Evolutionary conservation across 2,329 filamentous ascomycete genomes (phyloP).

Genomic region (Chalaropsis thielavioides): DNA sequence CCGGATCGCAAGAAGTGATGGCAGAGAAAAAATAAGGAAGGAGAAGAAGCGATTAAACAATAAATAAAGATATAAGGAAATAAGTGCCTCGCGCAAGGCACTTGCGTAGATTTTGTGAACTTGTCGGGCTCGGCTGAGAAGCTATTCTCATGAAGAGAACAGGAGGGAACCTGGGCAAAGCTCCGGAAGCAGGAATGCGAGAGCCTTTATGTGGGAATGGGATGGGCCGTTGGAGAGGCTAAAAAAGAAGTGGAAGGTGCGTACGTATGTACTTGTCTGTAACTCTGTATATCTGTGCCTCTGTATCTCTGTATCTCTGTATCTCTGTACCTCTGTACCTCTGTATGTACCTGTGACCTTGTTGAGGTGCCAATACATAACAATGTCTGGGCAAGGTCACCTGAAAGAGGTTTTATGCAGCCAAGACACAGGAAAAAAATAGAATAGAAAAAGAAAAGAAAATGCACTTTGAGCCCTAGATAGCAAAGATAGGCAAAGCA

Average conservation of each 20-base stretch:
- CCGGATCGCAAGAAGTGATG: neutral
- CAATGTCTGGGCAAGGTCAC: neutral
- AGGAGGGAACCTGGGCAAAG: neutral
- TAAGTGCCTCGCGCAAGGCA: neutral
- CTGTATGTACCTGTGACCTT: neutral
- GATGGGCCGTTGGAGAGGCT: neutral
- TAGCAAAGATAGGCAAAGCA: constrained; percentile 4
- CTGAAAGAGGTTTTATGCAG: constrained; percentile 1
- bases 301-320: neutral
- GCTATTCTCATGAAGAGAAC: neutral
- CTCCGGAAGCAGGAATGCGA: neutral
- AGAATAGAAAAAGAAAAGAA: neutral
- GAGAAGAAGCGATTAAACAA: neutral
- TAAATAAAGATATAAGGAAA: neutral
- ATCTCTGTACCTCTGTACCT: neutral
- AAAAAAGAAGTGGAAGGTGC: neutral
- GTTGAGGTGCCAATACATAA: neutral
- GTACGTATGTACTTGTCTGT: neutral
- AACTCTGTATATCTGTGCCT: neutral
- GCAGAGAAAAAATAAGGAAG: neutral
- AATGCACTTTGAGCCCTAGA: constrained; percentile 12
- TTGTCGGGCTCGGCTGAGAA: neutral
- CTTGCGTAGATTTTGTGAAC: neutral
- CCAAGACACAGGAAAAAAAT: neutral
- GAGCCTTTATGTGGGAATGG: constrained; percentile 5